Conservation (phyloP, 805 yeast genomes). For the Suhomyces canberraensis region DNA sequence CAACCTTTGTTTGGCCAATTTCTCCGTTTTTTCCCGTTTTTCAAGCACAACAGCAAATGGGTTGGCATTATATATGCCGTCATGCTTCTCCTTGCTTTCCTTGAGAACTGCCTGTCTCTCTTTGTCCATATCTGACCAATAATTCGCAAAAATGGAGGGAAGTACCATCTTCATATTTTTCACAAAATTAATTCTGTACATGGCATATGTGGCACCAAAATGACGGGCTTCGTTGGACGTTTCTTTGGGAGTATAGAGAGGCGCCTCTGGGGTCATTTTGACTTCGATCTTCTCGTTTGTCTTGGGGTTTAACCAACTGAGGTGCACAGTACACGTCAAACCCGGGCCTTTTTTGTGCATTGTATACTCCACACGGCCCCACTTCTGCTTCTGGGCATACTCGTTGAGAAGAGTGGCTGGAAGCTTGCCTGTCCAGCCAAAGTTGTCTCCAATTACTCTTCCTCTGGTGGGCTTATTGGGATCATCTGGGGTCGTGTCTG, state of each 20-base stretch:
- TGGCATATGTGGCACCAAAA: conserved; percentile 82
- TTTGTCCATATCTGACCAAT: conserved; percentile 73
- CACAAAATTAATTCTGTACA: conserved; percentile 74
- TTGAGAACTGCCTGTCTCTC: conserved; percentile 50
- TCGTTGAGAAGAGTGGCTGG: conserved; percentile 87
- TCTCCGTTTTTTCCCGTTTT: conserved; percentile 43
- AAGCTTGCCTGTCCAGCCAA: conserved; percentile 92
- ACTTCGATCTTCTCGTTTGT: conserved; percentile 64
- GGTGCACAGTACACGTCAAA: conserved; percentile 57
- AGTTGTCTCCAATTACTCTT: conserved; percentile 47
- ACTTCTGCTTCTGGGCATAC: conserved; percentile 79
- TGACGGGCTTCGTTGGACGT: conserved; percentile 90
- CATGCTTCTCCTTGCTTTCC: conserved; percentile 46
- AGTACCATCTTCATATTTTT: conserved; percentile 84
- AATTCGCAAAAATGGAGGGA: conserved; percentile 74
- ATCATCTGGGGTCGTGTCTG: no score
- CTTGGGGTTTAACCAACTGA: conserved; percentile 78
- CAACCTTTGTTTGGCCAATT: conserved; percentile 45
- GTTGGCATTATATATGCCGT: conserved; percentile 57
- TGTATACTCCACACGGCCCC: conserved; percentile 84
- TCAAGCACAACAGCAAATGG: conserved; percentile 75
- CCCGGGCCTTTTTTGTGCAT: conserved; percentile 53
- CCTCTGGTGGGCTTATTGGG: conserved; percentile 37
- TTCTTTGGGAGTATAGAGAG: conserved; percentile 59
- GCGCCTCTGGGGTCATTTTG: conserved; percentile 50